Base-by-base conservation (phyloP, 352 stramenopile species). In the Blastocystis sp. region DNA sequence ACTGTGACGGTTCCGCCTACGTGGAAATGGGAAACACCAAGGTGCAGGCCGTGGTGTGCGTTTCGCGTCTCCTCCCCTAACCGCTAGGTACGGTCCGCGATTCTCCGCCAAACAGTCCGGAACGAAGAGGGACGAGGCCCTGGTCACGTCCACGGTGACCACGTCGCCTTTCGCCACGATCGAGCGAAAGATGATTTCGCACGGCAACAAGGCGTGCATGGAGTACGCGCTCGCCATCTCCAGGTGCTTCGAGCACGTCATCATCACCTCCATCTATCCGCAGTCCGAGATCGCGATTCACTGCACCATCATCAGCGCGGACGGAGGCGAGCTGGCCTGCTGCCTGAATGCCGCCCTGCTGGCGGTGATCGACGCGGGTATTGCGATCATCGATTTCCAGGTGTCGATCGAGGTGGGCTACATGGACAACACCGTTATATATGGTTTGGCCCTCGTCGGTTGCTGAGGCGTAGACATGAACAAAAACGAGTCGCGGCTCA, bases 11-110 rank as follows among this genome's bases (percentile, higher is more conserved):
- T 21, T 87, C 77, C 19, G 62, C 65, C 11, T 87, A 87, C 38
- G 28, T 87, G 21, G 77, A 87, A 56, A 87, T 87, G 77, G 77
- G 77, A 77, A 87, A 87, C 40, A 87, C 77, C 14, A 87, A 87
- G 40, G 62, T 87, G n/a, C 48, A 66, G 21, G 77, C 77, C 34
- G 62, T 87, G 17, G 77, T 87, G 77, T 87, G 59, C n/a, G 21
- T 76, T 77, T 7, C 23, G 60, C 79, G 1, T 17, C 3, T 79
- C 38, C n/a, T 56, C 7, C 14, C 21, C 0, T 77, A 2, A 87
- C 59, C 4, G 19, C 10, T 87, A 87, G 77, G 23, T 87, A 87
- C 34, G 77, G 77, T 60, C 77, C 77, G 10, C 40, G 77, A 65
- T 17, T 67, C 52, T 28, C 60, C 14, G 7, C 34, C 59, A 78